Evolutionary conservation across 2,329 filamentous ascomycete genomes (phyloP), one percentile per base, ranked within the genome.

Genomic region (Diaporthe sp.): DNA sequence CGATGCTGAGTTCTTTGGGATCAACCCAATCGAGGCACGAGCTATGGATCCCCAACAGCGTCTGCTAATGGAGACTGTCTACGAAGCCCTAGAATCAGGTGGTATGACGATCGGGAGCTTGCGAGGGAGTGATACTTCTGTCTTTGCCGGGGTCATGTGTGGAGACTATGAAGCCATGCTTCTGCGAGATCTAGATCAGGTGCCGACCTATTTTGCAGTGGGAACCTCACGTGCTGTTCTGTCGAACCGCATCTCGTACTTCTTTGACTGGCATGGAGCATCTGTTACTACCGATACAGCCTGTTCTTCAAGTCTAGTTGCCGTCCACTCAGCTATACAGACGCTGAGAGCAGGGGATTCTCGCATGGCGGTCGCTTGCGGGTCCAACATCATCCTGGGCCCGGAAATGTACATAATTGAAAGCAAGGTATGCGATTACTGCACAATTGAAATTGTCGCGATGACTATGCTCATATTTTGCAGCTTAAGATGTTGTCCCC

Each of bases 271-370:
- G 55, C 75, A 75, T 13, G 84, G 85, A 0, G 81, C 84, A 0
- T 83, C 81, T 72, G 75, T 86, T 72, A 84, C 84, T 0, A 77
- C 86, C 1, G 84, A 86, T 58, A 86, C 86, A 0, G 86, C 82
- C 2, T 87, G 86, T 72, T 85, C 84, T 0, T 81, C 81, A 10
- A 82, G 80, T 42, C 74, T 86, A 4, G 78, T 83, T 0, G 83
- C 83, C 0, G 75, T 87, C 0, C 82, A 86, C 70, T 76, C 81
- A 58, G 85, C 81, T 0, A 79, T 82, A 19, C 77, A 83, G 53
- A 79, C 76, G 56, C 72, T 86, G 79, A 81, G 8, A 75, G 76
- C 9, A 79, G 80, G 3, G 79, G 82, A 30, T 78, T 77, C n/a
- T 50, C 59, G 10, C 2, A 76, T 81, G 73, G 82, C 84, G 8